These are phyloP conservation scores for Penicillium pancosmium DNA, from an alignment of 495 filamentous ascomycete genomes.

Conservation along the genomic window DNA sequence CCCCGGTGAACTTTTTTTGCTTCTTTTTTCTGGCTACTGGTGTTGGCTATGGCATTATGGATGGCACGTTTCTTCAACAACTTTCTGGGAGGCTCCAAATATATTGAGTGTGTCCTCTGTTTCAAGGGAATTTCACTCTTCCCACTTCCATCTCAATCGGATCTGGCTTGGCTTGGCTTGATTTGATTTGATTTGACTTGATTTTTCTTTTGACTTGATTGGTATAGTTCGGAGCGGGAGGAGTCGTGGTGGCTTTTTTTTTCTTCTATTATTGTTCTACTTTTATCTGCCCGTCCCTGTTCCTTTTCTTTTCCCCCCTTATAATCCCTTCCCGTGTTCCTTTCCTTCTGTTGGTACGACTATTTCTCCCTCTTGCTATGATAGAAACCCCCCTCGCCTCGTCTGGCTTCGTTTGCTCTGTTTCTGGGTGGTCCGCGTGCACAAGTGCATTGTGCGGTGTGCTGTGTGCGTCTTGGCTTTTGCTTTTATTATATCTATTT, in stretches of 20 bases:
- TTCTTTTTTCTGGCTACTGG: conserved; percentile 12
- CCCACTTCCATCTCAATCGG: too few relatives aligned
- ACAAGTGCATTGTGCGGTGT: too few relatives aligned
- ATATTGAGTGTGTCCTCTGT: too few relatives aligned
- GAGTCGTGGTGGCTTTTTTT: conserved; percentile 5
- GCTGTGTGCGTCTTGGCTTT: too few relatives aligned
- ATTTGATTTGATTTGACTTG: not conserved
- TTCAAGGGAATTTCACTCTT: too few relatives aligned
- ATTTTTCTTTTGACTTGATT: not conserved
- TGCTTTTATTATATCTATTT: too few relatives aligned
- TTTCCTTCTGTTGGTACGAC: not conserved
- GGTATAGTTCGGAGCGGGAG: conserved; percentile 5
- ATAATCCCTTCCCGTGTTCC: conserved; percentile 6
- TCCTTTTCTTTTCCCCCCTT: conserved; percentile 18
- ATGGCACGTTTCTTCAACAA: not conserved
- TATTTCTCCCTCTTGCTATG: not conserved
- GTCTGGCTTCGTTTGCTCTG: too few relatives aligned
- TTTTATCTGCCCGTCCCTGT: conserved; percentile 16
- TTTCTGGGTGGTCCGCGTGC: too few relatives aligned
- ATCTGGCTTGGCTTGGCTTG: too few relatives aligned
- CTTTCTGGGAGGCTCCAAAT: too few relatives aligned
- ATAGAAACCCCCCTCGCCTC: conserved; percentile 6
- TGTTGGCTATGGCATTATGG: conserved; percentile 9
- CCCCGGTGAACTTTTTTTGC: not conserved
- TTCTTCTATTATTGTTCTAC: conserved; percentile 16